Percentiles rank a stretch among this genome's conserved stretches.
phyloP scores from a whole-genome alignment of 805 yeast species.

The Wickerhamiella musiphila region DNA sequence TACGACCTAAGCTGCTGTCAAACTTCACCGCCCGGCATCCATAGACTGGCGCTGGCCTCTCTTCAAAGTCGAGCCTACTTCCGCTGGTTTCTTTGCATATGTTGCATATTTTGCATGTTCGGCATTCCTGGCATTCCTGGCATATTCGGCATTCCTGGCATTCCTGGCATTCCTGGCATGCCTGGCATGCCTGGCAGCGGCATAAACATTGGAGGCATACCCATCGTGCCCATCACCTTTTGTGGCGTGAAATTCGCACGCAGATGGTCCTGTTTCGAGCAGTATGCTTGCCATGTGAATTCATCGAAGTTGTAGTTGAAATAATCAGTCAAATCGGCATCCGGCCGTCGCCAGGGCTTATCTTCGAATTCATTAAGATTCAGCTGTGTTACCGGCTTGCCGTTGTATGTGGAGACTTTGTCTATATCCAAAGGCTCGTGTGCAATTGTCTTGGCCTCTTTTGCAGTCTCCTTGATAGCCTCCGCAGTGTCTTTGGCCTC shows the following conservation, averaged over 20 bases:
- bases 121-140: slow-evolving; percentile 7
- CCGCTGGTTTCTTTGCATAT: slow-evolving; percentile 7
- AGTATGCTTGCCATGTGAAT: slow-evolving; percentile 85
- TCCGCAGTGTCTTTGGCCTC: slow-evolving; percentile 13
- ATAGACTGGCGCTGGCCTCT: too few relatives aligned
- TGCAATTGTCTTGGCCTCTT: slow-evolving; percentile 6
- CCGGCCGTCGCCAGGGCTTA: slow-evolving; percentile 97
- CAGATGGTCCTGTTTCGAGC: slow-evolving; percentile 68
- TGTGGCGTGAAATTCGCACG: slow-evolving; percentile 73
- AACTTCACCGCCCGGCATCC: too few relatives aligned
- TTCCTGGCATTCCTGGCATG: slow-evolving; percentile 11
- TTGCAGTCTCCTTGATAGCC: slow-evolving; percentile 11
- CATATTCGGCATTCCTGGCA: slow-evolving; percentile 12
- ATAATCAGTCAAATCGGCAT: slow-evolving; percentile 86
- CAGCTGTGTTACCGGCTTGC: slow-evolving; percentile 65
- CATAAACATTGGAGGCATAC: slow-evolving; percentile 17
- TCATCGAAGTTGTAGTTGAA: slow-evolving; percentile 96
- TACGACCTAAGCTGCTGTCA: too few relatives aligned
- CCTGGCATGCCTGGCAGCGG: slow-evolving; percentile 13
- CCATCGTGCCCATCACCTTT: slow-evolving; percentile 28
- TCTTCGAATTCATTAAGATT: slow-evolving; percentile 69
- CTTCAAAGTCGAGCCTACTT: neutral
- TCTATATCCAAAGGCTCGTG: slow-evolving; percentile 41
- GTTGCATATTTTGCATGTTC: slow-evolving; percentile 15
- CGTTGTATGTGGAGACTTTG: slow-evolving; percentile 56